Evolutionary conservation across 2,329 filamentous ascomycete species (phyloP), one percentile per base, ranked within the genome.

Genomic region (Exophiala xenobiotica): DNA sequence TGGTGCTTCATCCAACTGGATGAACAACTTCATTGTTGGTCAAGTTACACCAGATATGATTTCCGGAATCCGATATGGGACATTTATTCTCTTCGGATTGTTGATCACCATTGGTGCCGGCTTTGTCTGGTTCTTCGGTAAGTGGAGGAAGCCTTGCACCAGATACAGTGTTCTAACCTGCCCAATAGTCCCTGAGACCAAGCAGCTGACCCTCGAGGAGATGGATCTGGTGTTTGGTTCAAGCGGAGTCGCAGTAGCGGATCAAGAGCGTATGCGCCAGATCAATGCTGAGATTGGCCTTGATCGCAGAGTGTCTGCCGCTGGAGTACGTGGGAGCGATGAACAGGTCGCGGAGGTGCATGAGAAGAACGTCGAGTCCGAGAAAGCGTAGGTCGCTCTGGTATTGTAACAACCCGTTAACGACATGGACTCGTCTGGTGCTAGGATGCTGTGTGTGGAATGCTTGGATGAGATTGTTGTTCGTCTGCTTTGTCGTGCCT

Each of bases 261-360:
- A 89, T 63, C 75, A 79, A 46, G 82, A 86, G 68, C 78, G 86
- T 22, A 88, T 88, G 83, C 77, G 77, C n/a, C 81, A 86, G 65
- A 87, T 90, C 61, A 85, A 88, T 65, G 70, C 73, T 24, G 85
- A 88, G 61, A 82, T 90, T 55, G 86, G 86, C 0, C 70, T 88
- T 46, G 69, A 73, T 44, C 54, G 55, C 27, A 31, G 51, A 11
- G 14, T 61, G 23, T 35, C 43, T 16, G 50, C 51, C 16, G 44
- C 23, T 12, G 38, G 52, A 22, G 54, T 50, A 4, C 43, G 51
- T 27, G 38, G 35, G 12, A 60, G 44, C 29, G 56, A 58, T 39
- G 54, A 57, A 26, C 49, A 54, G n/a, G 35, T 57, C 24, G 33
- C 44, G 14, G 27, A 44, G 6, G 37, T 49, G n/a, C 16, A 38